phyloP scores from a whole-genome alignment of 2,329 filamentous ascomycete genomes.

The Teratosphaeria viscida region DNA sequence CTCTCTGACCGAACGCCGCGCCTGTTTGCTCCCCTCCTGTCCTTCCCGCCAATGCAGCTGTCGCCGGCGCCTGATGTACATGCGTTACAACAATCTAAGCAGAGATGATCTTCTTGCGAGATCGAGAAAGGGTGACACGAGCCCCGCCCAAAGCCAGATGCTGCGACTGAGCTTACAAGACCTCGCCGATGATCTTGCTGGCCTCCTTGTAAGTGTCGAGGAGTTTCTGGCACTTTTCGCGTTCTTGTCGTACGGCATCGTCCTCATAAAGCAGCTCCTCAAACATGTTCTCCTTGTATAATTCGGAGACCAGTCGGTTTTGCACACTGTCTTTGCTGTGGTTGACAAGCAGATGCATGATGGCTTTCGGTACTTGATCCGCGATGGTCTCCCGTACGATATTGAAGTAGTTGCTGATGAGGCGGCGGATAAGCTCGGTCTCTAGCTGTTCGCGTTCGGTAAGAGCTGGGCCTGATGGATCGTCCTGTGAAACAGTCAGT shows the following conservation, averaged over 20 bases:
- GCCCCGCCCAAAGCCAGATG: background rate
- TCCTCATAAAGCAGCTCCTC: conserved; percentile 94
- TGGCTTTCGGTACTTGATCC: conserved; percentile 94
- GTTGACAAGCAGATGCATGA: conserved; percentile 98
- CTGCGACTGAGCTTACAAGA: background rate
- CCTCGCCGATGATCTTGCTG: conserved; percentile 95
- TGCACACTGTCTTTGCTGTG: conserved; percentile 97
- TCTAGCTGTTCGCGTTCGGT: conserved; percentile 95
- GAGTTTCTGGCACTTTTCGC: conserved; percentile 96
- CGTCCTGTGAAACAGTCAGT: conserved; percentile 13
- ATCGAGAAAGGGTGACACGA: background rate
- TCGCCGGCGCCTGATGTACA: background rate
- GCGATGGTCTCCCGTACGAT: conserved; percentile 98
- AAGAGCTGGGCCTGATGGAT: conserved; percentile 52
- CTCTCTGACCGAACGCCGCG: background rate
- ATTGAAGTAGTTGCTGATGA: conserved; percentile 98
- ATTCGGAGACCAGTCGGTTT: conserved; percentile 86
- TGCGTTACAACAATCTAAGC: background rate
- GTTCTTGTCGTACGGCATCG: conserved; percentile 91
- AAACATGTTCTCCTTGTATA: conserved; percentile 88
- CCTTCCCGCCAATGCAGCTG: background rate
- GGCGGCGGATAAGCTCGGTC: conserved; percentile 88
- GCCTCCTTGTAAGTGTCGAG: conserved; percentile 94
- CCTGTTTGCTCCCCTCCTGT: background rate
- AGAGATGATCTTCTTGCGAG: background rate